A percentile compares a stretch with the other conserved stretches of the same genome.
Conservation (phyloP, 129 eudicot species). For the Glebionis coronaria region DNA sequence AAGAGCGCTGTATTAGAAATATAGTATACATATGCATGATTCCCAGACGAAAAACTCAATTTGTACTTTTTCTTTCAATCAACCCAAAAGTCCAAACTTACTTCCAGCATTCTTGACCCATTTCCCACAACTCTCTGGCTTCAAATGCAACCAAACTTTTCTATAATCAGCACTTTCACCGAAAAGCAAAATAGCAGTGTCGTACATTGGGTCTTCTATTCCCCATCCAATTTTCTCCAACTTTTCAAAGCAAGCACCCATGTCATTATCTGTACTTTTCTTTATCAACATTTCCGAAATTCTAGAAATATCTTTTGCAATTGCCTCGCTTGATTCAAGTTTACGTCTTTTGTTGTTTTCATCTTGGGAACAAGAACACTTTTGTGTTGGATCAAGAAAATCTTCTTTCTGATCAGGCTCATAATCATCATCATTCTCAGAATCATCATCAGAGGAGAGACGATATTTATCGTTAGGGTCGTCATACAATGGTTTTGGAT, state of each 20-base stretch:
- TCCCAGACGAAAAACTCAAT: not conserved
- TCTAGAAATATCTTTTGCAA: not conserved
- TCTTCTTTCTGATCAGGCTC: not conserved
- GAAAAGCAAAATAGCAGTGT: not conserved
- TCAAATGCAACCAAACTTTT: conserved; percentile 8
- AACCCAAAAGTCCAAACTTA: not conserved
- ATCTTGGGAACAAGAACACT: not conserved
- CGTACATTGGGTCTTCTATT: not conserved
- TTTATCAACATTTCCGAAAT: not conserved
- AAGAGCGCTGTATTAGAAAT: too few relatives aligned
- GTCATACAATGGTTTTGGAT: too few relatives aligned
- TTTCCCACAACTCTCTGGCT: not conserved
- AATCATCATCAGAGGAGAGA: too few relatives aligned
- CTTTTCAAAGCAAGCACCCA: not conserved
- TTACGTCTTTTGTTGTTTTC: not conserved
- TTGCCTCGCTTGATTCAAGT: not conserved
- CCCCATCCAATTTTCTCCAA: conserved; percentile 4
- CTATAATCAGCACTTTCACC: conserved; percentile 4
- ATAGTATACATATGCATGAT: too few relatives aligned
- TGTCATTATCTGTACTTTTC: not conserved
- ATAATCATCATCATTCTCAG: too few relatives aligned
- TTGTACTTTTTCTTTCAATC: not conserved
- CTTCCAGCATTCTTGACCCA: conserved; percentile 1
- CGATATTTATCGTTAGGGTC: too few relatives aligned
- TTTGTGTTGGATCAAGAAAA: not conserved